Conservation (phyloP, 2,329 filamentous ascomycete genomes). For the Colletotrichum liriopes region DNA sequence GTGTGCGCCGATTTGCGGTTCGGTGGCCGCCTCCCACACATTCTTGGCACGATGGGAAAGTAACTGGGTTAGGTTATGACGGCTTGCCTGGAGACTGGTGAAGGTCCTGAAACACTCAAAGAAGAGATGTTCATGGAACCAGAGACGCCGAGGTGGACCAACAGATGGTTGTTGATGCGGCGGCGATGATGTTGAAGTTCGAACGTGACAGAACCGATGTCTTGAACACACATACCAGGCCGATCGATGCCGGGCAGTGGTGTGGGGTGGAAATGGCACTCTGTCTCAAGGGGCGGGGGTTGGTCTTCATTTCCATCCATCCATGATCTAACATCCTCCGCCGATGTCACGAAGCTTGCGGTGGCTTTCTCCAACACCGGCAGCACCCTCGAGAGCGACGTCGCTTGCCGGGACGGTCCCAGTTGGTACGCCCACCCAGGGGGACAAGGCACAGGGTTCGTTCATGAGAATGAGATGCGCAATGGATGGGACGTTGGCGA, state of each 20-base stretch:
- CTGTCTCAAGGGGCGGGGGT: background rate
- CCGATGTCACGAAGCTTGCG: slow-evolving; percentile 13
- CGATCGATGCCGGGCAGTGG: slow-evolving; percentile 7
- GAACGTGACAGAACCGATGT: background rate
- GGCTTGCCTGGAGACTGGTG: background rate
- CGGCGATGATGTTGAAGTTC: background rate
- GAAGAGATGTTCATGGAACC: background rate
- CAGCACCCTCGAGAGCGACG: background rate
- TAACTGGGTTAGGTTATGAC: background rate
- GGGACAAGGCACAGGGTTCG: background rate
- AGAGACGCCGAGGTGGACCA: background rate
- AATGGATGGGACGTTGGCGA: background rate
- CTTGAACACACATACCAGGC: background rate
- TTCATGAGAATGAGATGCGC: slow-evolving; percentile 7
- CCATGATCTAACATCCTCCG: slow-evolving; percentile 7
- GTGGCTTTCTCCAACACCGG: background rate
- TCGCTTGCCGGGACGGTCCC: background rate
- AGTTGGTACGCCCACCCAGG: background rate
- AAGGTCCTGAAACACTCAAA: background rate
- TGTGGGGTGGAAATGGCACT: slow-evolving; percentile 15
- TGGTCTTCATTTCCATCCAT: background rate
- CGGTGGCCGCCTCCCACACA: background rate
- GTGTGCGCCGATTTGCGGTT: background rate
- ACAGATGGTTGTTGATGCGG: background rate
- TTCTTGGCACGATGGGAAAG: slow-evolving; percentile 6